Evolutionary conservation across 2,329 filamentous ascomycete species (phyloP).

Genomic region (Rosellinia necatrix): DNA sequence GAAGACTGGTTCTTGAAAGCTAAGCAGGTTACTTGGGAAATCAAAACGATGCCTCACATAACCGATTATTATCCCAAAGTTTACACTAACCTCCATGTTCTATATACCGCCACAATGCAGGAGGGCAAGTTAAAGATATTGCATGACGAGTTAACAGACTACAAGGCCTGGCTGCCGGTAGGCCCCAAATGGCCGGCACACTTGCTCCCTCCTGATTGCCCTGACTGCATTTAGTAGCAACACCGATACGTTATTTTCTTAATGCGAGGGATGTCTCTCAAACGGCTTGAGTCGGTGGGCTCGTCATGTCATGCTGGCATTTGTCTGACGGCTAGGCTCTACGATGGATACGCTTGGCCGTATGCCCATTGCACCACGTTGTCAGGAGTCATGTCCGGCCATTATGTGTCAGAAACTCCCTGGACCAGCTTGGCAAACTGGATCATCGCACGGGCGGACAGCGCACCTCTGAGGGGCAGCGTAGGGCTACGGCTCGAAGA

Average conservation of each 20-base stretch:
- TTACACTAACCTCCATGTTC: constrained; percentile 24
- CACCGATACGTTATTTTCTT: not conserved
- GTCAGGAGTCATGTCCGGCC: not conserved
- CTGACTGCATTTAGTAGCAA: constrained; percentile 3
- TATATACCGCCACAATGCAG: constrained; percentile 23
- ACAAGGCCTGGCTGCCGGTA: constrained; percentile 11
- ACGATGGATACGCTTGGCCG: not conserved
- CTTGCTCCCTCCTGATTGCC: constrained; percentile 6
- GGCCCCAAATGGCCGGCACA: constrained; percentile 5
- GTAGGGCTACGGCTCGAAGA: not conserved
- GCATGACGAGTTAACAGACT: constrained; percentile 14
- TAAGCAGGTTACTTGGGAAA: constrained; percentile 13
- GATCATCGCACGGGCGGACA: not conserved
- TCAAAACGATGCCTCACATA: not conserved
- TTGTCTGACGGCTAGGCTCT: not conserved
- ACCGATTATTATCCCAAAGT: constrained; percentile 21
- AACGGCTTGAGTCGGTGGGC: not conserved
- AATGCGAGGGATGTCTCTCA: not conserved
- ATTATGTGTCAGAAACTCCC: not conserved
- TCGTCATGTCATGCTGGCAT: not conserved
- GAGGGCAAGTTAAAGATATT: constrained; percentile 14
- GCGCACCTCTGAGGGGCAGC: not conserved
- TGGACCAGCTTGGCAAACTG: not conserved
- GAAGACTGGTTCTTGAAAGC: constrained; percentile 28
- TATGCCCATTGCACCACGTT: not conserved